These are phyloP conservation scores for Adenanthera pavonina DNA, from an alignment of 306 rosid species.

Conservation along the genomic window DNA sequence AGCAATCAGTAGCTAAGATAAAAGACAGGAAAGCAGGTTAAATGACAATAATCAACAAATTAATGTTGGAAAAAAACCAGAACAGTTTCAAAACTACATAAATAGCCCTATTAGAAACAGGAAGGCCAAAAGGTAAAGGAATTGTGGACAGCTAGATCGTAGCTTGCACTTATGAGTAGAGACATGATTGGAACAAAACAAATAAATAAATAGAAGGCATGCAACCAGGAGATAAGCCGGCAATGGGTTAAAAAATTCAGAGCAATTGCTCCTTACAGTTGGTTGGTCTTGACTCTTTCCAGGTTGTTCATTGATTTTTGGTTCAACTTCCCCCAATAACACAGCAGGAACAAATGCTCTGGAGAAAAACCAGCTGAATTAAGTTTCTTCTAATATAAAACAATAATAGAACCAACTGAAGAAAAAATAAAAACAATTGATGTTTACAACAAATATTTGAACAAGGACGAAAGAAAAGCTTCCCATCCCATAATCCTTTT, in stretches of 20 bases:
- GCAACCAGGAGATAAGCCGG: constrained; percentile 20
- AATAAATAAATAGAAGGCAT: not conserved
- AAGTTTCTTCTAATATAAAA: constrained; percentile 32
- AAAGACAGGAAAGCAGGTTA: constrained; percentile 13
- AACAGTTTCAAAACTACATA: constrained; percentile 28
- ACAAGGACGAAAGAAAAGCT: constrained; percentile 3
- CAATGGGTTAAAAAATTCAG: constrained; percentile 21
- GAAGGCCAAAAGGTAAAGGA: constrained; percentile 24
- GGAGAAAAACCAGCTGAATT: constrained; percentile 37
- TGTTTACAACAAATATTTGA: constrained; percentile 21
- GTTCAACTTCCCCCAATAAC: constrained; percentile 89
- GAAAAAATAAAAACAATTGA: constrained; percentile 13
- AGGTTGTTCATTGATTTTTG: constrained; percentile 81
- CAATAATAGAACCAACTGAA: constrained; percentile 25
- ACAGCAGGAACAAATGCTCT: constrained; percentile 99
- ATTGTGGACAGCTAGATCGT: not conserved
- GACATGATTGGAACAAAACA: not conserved
- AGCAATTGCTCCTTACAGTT: constrained; percentile 65
- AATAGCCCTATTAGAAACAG: constrained; percentile 19
- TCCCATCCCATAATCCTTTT: not conserved
- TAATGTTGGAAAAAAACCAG: not conserved
- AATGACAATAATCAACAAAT: constrained; percentile 2
- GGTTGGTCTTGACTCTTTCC: constrained; percentile 75
- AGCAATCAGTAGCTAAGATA: not conserved
- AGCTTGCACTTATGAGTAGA: not conserved